Percentiles rank a stretch among this genome's conserved stretches.
These are phyloP conservation scores for Saccharomycopsis fibuligera DNA, from an alignment of 805 yeast species.

Conservation along the genomic window DNA sequence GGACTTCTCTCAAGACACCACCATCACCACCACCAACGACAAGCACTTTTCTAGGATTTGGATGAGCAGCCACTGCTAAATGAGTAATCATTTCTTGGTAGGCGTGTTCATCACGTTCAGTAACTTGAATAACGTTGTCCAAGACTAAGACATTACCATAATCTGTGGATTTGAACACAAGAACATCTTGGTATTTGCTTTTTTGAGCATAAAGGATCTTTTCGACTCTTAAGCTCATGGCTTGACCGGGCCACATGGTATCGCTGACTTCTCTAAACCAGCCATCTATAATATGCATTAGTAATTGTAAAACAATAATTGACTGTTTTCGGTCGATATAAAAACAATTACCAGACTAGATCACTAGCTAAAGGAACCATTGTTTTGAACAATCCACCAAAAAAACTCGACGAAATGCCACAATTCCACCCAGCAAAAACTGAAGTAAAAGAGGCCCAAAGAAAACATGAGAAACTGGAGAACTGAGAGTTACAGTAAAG, in stretches of 20 bases:
- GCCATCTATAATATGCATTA: slow-evolving; percentile 69
- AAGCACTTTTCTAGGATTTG: slow-evolving; percentile 86
- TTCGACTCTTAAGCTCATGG: slow-evolving; percentile 85
- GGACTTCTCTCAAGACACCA: slow-evolving; percentile 92
- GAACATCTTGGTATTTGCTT: slow-evolving; percentile 88
- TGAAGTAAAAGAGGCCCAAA: not conserved
- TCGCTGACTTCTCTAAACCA: slow-evolving; percentile 96
- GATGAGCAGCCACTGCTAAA: slow-evolving; percentile 86
- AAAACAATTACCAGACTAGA: too few relatives aligned
- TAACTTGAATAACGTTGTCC: slow-evolving; percentile 92
- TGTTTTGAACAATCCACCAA: not conserved
- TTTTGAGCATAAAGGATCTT: slow-evolving; percentile 78
- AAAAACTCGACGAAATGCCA: too few relatives aligned
- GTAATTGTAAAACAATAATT: too few relatives aligned
- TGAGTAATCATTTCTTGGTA: slow-evolving; percentile 99
- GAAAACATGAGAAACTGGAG: not conserved
- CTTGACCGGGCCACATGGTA: slow-evolving; percentile 99
- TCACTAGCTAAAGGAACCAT: not conserved
- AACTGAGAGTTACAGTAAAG: not conserved
- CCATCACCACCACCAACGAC: slow-evolving; percentile 99
- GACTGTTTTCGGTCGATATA: too few relatives aligned
- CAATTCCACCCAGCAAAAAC: too few relatives aligned
- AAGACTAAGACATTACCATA: slow-evolving; percentile 94
- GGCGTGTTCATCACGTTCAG: slow-evolving; percentile 95
- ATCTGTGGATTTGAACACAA: slow-evolving; percentile 86